Evolutionary conservation across 345 rosid genomes (phyloP).

Genomic region (Jatropha curcas): DNA sequence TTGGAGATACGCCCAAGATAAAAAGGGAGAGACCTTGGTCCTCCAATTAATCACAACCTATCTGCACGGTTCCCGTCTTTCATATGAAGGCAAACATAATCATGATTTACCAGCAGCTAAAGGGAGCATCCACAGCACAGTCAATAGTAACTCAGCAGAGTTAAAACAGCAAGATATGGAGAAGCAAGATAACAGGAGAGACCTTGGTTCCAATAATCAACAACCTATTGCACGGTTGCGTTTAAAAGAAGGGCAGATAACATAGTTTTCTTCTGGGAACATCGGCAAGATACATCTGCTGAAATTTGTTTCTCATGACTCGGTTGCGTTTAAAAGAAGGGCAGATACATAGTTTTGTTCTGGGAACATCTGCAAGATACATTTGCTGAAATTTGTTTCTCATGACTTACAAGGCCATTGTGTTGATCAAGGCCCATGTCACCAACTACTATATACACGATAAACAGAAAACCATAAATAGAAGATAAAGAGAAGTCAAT

Average conservation of each 20-base stretch:
- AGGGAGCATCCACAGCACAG: constrained; percentile 44
- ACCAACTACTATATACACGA: not conserved
- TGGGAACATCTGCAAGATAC: constrained; percentile 14
- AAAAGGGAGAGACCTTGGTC: too few relatives aligned
- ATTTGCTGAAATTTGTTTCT: constrained; percentile 6
- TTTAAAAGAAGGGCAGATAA: constrained; percentile 68
- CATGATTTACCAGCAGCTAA: constrained; percentile 76
- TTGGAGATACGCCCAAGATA: too few relatives aligned
- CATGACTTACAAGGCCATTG: constrained; percentile 10
- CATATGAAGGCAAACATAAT: constrained; percentile 91
- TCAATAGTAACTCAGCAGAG: constrained; percentile 20
- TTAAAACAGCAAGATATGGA: constrained; percentile 24
- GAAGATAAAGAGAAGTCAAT: not conserved
- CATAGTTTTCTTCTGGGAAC: constrained; percentile 23
- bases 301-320: not conserved
- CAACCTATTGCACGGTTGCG: constrained; percentile 51
- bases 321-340: too few relatives aligned
- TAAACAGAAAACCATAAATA: too few relatives aligned
- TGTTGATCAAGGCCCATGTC: constrained; percentile 7
- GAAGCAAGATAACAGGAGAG: constrained; percentile 27
- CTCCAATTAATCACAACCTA: too few relatives aligned
- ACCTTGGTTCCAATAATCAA: constrained; percentile 32
- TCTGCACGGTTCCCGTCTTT: too few relatives aligned
- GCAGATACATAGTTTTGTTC: too few relatives aligned
- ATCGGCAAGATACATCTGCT: constrained; percentile 8